phyloP scores from a whole-genome alignment of 2,329 filamentous ascomycete genomes.

The Alternaria metachromatica region DNA sequence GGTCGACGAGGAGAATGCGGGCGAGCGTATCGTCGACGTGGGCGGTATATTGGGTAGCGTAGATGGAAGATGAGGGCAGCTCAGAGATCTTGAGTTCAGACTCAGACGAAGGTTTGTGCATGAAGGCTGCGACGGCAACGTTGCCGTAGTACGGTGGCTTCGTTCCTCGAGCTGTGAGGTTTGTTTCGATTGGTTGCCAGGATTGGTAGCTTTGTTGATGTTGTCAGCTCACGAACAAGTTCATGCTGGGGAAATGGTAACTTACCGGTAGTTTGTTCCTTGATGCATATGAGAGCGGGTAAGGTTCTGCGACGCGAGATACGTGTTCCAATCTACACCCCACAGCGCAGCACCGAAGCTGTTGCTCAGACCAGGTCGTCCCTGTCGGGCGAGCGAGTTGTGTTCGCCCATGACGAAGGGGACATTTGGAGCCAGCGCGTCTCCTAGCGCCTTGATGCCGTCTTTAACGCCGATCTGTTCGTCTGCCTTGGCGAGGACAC shows the following conservation, averaged over 20 bases:
- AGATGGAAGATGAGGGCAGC: neutral
- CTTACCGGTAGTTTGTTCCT: constrained; percentile 68
- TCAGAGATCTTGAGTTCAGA: neutral
- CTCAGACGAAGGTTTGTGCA: constrained; percentile 26
- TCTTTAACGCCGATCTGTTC: constrained; percentile 49
- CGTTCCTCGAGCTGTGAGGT: constrained; percentile 60
- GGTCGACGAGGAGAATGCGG: constrained; percentile 63
- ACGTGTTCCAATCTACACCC: constrained; percentile 68
- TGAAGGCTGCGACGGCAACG: constrained; percentile 62
- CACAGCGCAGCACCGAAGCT: constrained; percentile 71
- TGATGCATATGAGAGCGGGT: constrained; percentile 69
- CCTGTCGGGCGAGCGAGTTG: constrained; percentile 69
- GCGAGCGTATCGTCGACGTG: constrained; percentile 59
- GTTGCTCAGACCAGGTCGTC: constrained; percentile 67
- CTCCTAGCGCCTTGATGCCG: constrained; percentile 53
- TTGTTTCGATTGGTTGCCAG: constrained; percentile 66
- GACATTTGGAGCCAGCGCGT: constrained; percentile 49
- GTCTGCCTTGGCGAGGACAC: constrained; percentile 46
- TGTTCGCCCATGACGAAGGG: constrained; percentile 66
- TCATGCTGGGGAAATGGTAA: neutral
- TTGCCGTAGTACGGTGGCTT: constrained; percentile 70
- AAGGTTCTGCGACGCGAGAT: constrained; percentile 62
- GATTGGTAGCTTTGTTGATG: constrained; percentile 25
- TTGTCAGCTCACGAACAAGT: neutral
- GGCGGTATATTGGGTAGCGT: constrained; percentile 51